Conservation (phyloP, 2,329 filamentous ascomycete genomes). For the Colletotrichum agaves region DNA sequence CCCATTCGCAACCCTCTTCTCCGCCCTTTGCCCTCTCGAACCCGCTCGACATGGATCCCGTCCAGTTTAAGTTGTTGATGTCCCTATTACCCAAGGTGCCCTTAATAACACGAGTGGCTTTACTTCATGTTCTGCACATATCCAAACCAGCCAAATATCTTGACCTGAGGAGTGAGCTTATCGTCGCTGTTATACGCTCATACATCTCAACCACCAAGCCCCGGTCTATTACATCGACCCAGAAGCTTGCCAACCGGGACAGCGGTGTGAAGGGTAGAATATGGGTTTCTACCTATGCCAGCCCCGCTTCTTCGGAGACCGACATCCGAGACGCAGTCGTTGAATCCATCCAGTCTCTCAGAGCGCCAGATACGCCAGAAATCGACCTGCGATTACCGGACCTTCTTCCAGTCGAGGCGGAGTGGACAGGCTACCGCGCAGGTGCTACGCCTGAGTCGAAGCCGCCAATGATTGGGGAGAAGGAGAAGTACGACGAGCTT, state of each 20-base stretch:
- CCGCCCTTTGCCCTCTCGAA: conserved; percentile 16
- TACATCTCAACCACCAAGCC: conserved; percentile 62
- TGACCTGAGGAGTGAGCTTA: conserved; percentile 80
- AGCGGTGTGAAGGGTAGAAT: conserved; percentile 79
- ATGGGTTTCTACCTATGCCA: conserved; percentile 80
- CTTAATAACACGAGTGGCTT: conserved; percentile 68
- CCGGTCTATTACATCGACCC: conserved; percentile 67
- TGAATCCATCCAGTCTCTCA: conserved; percentile 65
- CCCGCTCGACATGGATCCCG: conserved; percentile 31
- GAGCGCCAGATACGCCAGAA: conserved; percentile 43
- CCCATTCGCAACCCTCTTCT: background rate
- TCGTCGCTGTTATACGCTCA: conserved; percentile 76
- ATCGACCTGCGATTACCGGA: conserved; percentile 57
- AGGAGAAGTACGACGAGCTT: conserved; percentile 72
- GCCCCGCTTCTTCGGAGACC: conserved; percentile 68
- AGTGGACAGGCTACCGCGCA: conserved; percentile 79
- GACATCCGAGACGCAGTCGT: conserved; percentile 68
- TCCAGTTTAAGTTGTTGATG: conserved; percentile 35
- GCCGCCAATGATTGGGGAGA: conserved; percentile 68
- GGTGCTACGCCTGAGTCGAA: conserved; percentile 59
- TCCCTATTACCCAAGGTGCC: conserved; percentile 67
- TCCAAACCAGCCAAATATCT: conserved; percentile 80
- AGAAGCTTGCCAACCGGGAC: conserved; percentile 71
- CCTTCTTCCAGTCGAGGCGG: conserved; percentile 69
- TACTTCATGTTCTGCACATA: conserved; percentile 72